phyloP scores from a whole-genome alignment of 2,329 filamentous ascomycete genomes.

The Aspergillus calidoustus region DNA sequence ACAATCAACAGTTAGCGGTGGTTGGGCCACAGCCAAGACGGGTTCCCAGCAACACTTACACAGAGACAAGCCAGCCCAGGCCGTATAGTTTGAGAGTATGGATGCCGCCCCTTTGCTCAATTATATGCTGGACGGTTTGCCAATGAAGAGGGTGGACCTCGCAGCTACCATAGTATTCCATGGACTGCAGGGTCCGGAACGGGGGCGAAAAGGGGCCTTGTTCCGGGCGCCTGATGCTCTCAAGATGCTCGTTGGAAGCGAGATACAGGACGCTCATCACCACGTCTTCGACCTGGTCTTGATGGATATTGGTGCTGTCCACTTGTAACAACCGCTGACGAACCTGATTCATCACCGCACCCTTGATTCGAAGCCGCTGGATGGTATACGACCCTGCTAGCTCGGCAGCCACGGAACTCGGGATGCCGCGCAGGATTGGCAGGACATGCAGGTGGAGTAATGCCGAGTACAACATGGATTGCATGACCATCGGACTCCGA shows the following conservation, averaged over 20 bases:
- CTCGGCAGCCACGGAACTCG: neutral
- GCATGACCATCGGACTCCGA: constrained; percentile 2
- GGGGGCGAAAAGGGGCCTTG: neutral
- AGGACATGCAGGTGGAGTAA: neutral
- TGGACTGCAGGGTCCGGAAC: neutral
- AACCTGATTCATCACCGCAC: neutral
- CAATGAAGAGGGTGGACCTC: constrained; percentile 1
- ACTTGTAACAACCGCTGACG: neutral
- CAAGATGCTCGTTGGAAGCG: neutral
- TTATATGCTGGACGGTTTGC: neutral
- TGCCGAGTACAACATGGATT: constrained; percentile 1
- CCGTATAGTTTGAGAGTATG: neutral
- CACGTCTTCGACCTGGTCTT: neutral
- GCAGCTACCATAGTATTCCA: constrained; percentile 9
- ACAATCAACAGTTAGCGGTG: neutral
- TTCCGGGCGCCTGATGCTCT: neutral
- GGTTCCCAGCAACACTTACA: neutral
- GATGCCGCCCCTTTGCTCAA: neutral
- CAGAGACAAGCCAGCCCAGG: neutral
- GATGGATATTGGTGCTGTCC: neutral
- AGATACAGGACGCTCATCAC: constrained; percentile 3
- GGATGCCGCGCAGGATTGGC: neutral
- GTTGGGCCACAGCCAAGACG: neutral
- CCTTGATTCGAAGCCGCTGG: neutral
- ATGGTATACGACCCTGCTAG: neutral